These are phyloP conservation scores for Chamaecrista fasciculata DNA, from an alignment of 306 rosid species.

Conservation along the genomic window DNA sequence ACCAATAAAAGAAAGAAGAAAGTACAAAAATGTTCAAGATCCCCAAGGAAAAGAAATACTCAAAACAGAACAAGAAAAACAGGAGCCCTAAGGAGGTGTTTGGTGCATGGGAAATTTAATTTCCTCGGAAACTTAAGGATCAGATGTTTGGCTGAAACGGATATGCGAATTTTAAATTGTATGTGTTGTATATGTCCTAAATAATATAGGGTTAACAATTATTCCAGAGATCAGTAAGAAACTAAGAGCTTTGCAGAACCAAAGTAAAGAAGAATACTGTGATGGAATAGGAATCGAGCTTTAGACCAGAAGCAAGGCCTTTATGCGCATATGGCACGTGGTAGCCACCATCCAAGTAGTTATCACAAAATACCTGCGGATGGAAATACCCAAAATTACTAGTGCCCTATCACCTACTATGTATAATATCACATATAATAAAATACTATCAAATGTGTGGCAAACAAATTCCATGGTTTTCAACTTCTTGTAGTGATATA, in stretches of 20 bases:
- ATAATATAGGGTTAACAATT: too few species aligned
- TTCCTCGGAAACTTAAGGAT: too few species aligned
- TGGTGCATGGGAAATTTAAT: too few species aligned
- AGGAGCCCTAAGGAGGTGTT: too few species aligned
- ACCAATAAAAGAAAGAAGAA: constrained; percentile 4
- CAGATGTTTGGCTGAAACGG: too few species aligned
- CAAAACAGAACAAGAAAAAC: too few species aligned
- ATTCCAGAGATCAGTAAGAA: not conserved
- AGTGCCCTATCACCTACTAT: constrained; percentile 9
- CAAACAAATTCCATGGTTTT: not conserved
- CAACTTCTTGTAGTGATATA: constrained; percentile 11
- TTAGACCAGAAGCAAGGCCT: constrained; percentile 78
- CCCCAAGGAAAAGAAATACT: too few species aligned
- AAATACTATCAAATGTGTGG: not conserved
- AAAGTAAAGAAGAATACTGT: constrained; percentile 48
- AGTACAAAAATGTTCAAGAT: too few species aligned
- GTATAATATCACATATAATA: constrained; percentile 1
- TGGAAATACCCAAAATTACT: constrained; percentile 6
- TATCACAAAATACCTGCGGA: constrained; percentile 88
- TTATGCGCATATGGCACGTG: constrained; percentile 93
- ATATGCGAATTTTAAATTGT: too few species aligned
- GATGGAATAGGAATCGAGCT: constrained; percentile 72
- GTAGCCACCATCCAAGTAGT: constrained; percentile 96
- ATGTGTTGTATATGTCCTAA: too few species aligned
- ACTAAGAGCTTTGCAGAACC: constrained; percentile 17